Evolutionary conservation across 2,329 filamentous ascomycete genomes (phyloP).

Genomic region (Hypoxylon sp.): DNA sequence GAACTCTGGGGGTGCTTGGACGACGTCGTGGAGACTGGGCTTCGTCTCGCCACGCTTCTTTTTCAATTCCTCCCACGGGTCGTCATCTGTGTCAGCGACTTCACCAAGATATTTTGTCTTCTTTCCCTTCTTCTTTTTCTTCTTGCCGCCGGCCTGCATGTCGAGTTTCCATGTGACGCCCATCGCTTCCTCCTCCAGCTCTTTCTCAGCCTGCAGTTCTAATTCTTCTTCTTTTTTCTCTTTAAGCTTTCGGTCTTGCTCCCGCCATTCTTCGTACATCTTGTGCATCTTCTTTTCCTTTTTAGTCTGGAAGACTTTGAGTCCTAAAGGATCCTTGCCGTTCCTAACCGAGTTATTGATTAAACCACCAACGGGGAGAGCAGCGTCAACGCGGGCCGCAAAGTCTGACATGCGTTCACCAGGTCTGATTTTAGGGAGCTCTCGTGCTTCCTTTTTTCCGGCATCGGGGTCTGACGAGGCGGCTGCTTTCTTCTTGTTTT

Average conservation of each 20-base stretch:
- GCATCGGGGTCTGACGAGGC: conserved; percentile 39
- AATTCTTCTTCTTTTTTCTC: conserved; percentile 76
- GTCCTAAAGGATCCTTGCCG: conserved; percentile 74
- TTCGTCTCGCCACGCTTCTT: conserved; percentile 72
- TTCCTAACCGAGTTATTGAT: conserved; percentile 72
- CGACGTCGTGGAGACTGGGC: conserved; percentile 71
- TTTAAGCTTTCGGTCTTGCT: conserved; percentile 74
- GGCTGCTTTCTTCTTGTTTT: conserved; percentile 52
- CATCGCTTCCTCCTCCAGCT: conserved; percentile 71
- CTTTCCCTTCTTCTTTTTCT: conserved; percentile 62
- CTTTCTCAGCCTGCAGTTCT: conserved; percentile 74
- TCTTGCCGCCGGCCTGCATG: conserved; percentile 61
- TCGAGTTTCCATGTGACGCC: conserved; percentile 66
- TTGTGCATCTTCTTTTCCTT: conserved; percentile 89
- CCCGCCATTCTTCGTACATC: conserved; percentile 82
- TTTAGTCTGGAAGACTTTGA: conserved; percentile 80
- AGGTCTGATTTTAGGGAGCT: conserved; percentile 79
- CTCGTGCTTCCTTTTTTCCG: conserved; percentile 46
- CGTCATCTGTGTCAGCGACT: conserved; percentile 69
- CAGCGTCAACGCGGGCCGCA: conserved; percentile 84
- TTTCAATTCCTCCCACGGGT: conserved; percentile 84
- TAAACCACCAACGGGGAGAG: conserved; percentile 82
- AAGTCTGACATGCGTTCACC: conserved; percentile 90
- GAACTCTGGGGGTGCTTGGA: conserved; percentile 81
- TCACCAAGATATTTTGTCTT: conserved; percentile 58